Conservation (phyloP, 1,139 yeast species). For the Saccharomyces pastorianus region DNA sequence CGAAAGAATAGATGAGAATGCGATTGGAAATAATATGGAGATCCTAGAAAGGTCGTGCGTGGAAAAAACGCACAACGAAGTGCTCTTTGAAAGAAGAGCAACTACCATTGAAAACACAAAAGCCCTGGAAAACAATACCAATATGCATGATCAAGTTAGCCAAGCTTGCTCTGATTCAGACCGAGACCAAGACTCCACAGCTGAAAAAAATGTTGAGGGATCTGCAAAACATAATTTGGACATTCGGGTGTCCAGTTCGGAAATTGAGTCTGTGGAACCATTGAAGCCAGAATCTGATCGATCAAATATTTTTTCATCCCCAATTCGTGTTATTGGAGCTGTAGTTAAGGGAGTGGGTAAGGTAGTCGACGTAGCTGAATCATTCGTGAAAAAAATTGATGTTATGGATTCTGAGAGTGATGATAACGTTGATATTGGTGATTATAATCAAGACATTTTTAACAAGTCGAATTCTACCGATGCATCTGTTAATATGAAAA, state of each 20-base stretch:
- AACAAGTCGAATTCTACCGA: background rate
- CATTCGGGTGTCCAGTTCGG: background rate
- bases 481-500: background rate
- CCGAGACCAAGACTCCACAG: background rate
- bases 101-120: background rate
- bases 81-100: background rate
- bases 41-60: background rate
- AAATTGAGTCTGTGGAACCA: background rate
- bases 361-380: conserved; percentile 11
- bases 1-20: background rate
- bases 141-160: background rate
- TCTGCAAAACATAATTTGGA: background rate
- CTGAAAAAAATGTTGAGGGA: background rate
- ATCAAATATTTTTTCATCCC: conserved; percentile 9
- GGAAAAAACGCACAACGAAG: background rate
- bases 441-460: background rate
- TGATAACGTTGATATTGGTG: background rate
- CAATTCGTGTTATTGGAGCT: conserved; percentile 11
- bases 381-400: conserved; percentile 14
- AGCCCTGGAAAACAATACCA: background rate
- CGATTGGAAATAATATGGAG: background rate
- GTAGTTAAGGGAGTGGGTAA: conserved; percentile 11
- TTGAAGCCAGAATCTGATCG: background rate
- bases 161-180: background rate
- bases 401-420: conserved; percentile 7